A percentile compares a stretch with the other conserved stretches of the same genome.
phyloP scores from a whole-genome alignment of 805 yeast genomes.

The Nakazawaea pomicola region DNA sequence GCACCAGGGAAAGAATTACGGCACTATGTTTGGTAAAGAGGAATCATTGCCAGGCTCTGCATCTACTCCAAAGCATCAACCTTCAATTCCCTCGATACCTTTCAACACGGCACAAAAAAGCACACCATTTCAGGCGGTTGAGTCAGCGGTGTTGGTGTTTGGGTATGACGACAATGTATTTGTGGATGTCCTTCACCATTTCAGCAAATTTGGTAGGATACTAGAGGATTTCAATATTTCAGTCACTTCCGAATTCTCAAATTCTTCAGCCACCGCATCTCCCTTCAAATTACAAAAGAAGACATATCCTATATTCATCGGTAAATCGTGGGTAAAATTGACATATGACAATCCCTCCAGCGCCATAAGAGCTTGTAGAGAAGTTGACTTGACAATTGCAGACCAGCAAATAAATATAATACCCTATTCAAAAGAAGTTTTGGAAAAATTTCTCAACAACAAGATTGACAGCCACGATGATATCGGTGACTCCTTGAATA shows the following conservation, averaged over 20 bases:
- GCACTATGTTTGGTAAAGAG: conserved; percentile 7
- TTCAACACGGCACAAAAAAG: not conserved
- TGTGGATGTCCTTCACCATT: conserved; percentile 61
- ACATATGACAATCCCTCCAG: conserved; percentile 73
- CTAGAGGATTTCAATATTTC: conserved; percentile 60
- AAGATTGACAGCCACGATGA: conserved; percentile 40
- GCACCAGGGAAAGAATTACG: not conserved
- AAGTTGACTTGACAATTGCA: conserved; percentile 58
- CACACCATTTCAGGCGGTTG: conserved; percentile 22
- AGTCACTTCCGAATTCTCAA: conserved; percentile 1
- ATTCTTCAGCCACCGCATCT: conserved; percentile 12
- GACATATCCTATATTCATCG: conserved; percentile 68
- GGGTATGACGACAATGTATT: conserved; percentile 84
- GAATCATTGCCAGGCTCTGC: not conserved
- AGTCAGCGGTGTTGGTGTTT: conserved; percentile 73
- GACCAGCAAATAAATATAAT: conserved; percentile 34
- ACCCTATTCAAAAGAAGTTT: conserved; percentile 56
- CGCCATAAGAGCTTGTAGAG: conserved; percentile 80
- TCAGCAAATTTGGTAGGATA: conserved; percentile 73
- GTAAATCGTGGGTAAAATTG: conserved; percentile 86
- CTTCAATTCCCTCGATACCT: conserved; percentile 2
- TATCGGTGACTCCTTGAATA: conserved; percentile 34
- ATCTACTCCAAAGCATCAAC: not conserved
- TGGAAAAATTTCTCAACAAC: conserved; percentile 52
- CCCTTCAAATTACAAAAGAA: conserved; percentile 17